Conservation (phyloP, 2,329 filamentous ascomycete species). For the Onygena corvina region DNA sequence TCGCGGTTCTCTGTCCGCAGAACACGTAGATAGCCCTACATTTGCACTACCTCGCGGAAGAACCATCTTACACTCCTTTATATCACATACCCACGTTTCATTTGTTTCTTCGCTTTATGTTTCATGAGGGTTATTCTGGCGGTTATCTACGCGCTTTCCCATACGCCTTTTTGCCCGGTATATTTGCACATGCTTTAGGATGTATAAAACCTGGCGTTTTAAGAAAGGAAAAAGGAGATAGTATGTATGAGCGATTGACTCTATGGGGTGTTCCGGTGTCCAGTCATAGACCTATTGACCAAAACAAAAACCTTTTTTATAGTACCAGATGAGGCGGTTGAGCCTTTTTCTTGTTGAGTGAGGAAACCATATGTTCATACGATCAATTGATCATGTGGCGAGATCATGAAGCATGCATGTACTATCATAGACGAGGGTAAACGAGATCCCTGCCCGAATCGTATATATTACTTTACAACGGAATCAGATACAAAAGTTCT, state of each 20-base stretch:
- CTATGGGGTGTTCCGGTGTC: too few relatives aligned
- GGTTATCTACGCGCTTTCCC: neutral
- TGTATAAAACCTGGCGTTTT: constrained; percentile 2
- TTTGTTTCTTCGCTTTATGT: neutral
- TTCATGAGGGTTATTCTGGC: neutral
- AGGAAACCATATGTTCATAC: too few relatives aligned
- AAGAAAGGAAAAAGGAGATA: neutral
- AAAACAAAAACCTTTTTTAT: too few relatives aligned
- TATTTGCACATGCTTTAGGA: neutral
- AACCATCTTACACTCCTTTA: neutral
- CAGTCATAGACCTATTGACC: too few relatives aligned
- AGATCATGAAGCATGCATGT: too few relatives aligned
- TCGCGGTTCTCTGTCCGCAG: neutral
- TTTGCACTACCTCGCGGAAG: neutral
- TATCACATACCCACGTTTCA: neutral
- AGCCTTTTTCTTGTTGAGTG: too few relatives aligned
- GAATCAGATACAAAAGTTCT: too few relatives aligned
- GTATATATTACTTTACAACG: too few relatives aligned
- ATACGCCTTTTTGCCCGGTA: neutral
- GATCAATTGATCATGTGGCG: too few relatives aligned
- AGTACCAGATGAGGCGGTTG: too few relatives aligned
- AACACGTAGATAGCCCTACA: neutral
- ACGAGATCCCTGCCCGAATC: too few relatives aligned
- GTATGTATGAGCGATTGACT: neutral
- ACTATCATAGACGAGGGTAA: too few relatives aligned